A percentile compares a stretch with the other conserved stretches of the same genome.
These are phyloP conservation scores for Clavispora phyllophila DNA, from an alignment of 805 yeast genomes.

Conservation along the genomic window DNA sequence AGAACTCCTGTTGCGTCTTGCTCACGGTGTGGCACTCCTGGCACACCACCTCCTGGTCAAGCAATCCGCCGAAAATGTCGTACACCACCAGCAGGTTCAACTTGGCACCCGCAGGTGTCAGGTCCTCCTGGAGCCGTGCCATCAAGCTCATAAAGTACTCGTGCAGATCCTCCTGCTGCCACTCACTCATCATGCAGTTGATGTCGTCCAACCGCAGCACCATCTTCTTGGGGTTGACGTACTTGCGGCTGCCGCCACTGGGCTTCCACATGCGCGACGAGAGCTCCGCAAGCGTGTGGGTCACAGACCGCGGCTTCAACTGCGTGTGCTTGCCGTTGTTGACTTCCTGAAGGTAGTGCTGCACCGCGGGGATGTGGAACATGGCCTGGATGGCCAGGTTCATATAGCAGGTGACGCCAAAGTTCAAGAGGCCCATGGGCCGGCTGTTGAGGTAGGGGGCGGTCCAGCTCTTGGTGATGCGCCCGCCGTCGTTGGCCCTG, in stretches of 20 bases:
- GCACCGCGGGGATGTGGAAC: constrained; percentile 86
- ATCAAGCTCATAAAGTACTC: constrained; percentile 92
- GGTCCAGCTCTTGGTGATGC: constrained; percentile 73
- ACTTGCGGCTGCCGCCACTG: constrained; percentile 33
- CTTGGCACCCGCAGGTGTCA: constrained; percentile 86
- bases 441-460: constrained; percentile 44
- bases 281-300: constrained; percentile 63
- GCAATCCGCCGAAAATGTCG: constrained; percentile 90
- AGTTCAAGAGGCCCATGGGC: constrained; percentile 75
- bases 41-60: constrained; percentile 83
- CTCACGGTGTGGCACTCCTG: constrained; percentile 76
- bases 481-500: constrained; percentile 56
- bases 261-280: constrained; percentile 63
- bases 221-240: constrained; percentile 71
- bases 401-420: constrained; percentile 95
- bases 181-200: constrained; percentile 92
- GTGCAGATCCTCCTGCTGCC: constrained; percentile 98
- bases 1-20: constrained; percentile 86
- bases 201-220: constrained; percentile 72
- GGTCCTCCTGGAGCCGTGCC: constrained; percentile 85
- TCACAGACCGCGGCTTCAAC: constrained; percentile 54
- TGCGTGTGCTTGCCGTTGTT: constrained; percentile 44
- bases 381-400: constrained; percentile 91
- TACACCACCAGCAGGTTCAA: constrained; percentile 76
- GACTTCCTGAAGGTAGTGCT: constrained; percentile 73